Evolutionary conservation across 352 stramenopile genomes (phyloP), one percentile per base, ranked within the genome.

Genomic region (Halophytophthora polymorphica): DNA sequence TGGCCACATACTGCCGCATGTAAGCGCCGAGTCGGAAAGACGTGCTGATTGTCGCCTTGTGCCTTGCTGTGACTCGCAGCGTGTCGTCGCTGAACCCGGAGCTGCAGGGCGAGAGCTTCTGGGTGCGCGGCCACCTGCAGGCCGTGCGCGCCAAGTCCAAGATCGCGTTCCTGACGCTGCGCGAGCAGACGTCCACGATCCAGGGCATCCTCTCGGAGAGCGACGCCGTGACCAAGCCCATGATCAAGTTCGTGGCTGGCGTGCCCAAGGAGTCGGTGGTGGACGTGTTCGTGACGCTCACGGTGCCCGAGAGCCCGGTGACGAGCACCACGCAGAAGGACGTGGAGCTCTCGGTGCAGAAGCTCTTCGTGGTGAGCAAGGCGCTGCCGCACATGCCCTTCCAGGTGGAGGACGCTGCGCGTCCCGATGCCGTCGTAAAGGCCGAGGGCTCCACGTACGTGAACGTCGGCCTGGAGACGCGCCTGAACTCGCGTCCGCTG

Each of bases 181-280:
- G 97, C 31, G 90, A 99, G 71, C 76, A 93, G 58, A 90, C 94
- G 34, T 92, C 96, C 60, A 99, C 97, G 11, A 96, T 99, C 49
- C 97, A 99, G 76, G 96, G 59, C 40, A 83, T 96, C 29, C 45
- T 96, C 29, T 74, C 77, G 44, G 82, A 95, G 64, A 90, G 95
- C 69, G 88, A 93, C 62, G 81, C 85, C 31, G 80, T 93, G 33
- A 83, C 90, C 22, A 91, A 96, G 50, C 93, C 92, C 54, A 99
- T 99, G 94, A 91, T 99, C 56, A 98, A 98, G 71, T 99, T 98
- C 66, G 77, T 97, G 22, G 90, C 86, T 57, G 74, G 83, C 13
- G 79, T 99, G 44, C 83, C 96, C 17, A 92, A 93, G 53, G 97
- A 99, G 77, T 98, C 89, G 39, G 88, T 99, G 38, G 82, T 99